These are phyloP conservation scores for Verticillium alfalfae DNA, from an alignment of 2,329 filamentous ascomycete species.

Conservation along the genomic window DNA sequence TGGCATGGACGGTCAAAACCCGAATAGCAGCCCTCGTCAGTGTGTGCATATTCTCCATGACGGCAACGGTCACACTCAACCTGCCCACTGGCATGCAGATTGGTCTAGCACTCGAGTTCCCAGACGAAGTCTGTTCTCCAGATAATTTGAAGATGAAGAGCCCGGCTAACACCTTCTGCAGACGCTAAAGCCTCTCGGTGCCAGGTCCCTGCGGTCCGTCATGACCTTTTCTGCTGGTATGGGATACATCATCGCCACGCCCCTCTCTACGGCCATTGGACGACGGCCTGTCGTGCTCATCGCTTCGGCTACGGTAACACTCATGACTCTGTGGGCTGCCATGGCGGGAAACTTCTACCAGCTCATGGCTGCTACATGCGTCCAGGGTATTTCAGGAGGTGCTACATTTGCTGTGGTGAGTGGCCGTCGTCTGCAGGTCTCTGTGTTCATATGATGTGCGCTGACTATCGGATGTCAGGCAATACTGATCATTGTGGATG, in stretches of 20 bases:
- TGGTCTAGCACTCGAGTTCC: not conserved
- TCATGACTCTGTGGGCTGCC: constrained; percentile 16
- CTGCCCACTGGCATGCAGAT: not conserved
- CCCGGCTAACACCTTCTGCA: not conserved
- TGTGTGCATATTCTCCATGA: not conserved
- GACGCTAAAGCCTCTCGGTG: not conserved
- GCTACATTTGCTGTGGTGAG: constrained; percentile 22
- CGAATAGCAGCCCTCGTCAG: constrained; percentile 7
- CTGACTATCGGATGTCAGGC: not conserved
- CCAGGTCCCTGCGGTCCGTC: not conserved
- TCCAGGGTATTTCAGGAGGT: constrained; percentile 24
- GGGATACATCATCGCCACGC: constrained; percentile 26
- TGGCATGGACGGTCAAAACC: constrained; percentile 19
- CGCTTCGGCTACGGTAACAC: constrained; percentile 9
- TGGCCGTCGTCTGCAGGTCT: not conserved
- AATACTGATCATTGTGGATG: constrained; percentile 27
- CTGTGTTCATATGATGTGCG: not conserved
- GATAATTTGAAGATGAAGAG: not conserved
- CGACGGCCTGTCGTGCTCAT: constrained; percentile 25
- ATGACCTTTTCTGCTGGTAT: not conserved
- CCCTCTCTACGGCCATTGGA: constrained; percentile 27
- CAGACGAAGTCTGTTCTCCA: not conserved
- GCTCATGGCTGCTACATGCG: constrained; percentile 20
- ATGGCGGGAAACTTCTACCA: constrained; percentile 18
- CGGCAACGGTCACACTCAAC: not conserved